Evolutionary conservation across 192 early-diverging fungal genomes (phyloP), one percentile per base, ranked within the genome.

Genomic region (Podila minutissima): DNA sequence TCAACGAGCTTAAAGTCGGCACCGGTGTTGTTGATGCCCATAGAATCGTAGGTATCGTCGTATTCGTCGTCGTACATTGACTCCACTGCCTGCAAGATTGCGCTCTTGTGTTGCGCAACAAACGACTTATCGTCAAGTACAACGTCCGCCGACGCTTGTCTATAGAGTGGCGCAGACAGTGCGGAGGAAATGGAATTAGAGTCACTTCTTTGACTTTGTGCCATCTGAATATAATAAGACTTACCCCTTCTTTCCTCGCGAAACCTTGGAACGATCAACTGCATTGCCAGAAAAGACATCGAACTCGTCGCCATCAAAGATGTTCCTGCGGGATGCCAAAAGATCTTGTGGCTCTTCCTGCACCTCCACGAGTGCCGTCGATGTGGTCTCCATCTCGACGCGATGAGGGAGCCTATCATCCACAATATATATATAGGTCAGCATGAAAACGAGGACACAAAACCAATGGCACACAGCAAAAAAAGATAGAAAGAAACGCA

Each of bases 261-360:
- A 86, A 26, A 95, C 90, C 49, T 91, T 92, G 32, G 74, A 81
- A 67, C 83, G 74, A 72, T 95, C 91, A 10, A 95, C 78, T 5
- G 76, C 82, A 12, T 87, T 83, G 61, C 89, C 87, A 32, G 85
- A 75, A 83, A 97, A 95, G 9, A 97, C 89, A 68, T 98, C 96
- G 84, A 98, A 97, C 69, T 95, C 95, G 73, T 98, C 97, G 49
- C 93, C 92, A 82, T 98, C 96, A 84, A 94, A 96, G 35, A 97
- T 86, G 72, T 97, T 98, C 17, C 88, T 84, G 12, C 96, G 91
- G 19, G 51, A 77, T 7, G 82, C 69, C 15, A 97, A 83, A 15
- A 90, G 70, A 58, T 75, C 76, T 24, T 88, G 66, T 29, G 69
- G 67, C 58, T 65, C 60, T 37, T 41, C 62, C 29, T 50, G 48